Evolutionary conservation across 1,139 yeast species (phyloP).

Genomic region (Geotrichum siamense): DNA sequence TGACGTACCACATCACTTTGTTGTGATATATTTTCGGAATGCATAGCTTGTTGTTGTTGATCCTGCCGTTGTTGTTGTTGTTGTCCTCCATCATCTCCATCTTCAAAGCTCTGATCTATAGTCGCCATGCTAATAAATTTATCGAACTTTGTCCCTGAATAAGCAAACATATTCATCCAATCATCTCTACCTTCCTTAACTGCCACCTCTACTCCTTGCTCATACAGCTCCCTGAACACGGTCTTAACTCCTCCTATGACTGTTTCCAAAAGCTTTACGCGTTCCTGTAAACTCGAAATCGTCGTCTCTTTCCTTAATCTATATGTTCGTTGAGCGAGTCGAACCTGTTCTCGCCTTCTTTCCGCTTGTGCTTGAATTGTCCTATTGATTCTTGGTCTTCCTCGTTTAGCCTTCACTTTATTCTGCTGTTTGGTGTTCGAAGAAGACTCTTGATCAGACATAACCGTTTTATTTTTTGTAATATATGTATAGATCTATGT

Average conservation of each 20-base stretch:
- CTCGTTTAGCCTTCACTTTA: slow-evolving; percentile 14
- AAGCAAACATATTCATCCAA: slow-evolving; percentile 10
- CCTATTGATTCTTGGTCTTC: slow-evolving; percentile 16
- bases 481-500: too few relatives aligned
- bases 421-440: background rate
- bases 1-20: background rate
- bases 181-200: slow-evolving; percentile 14
- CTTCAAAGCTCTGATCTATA: background rate
- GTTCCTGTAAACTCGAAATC: slow-evolving; percentile 6
- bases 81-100: background rate
- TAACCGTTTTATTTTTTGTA: too few relatives aligned
- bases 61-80: background rate
- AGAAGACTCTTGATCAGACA: background rate
- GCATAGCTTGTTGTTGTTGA: background rate
- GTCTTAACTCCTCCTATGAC: slow-evolving; percentile 6
- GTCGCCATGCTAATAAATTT: slow-evolving; percentile 2
- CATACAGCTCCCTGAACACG: slow-evolving; percentile 11
- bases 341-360: slow-evolving; percentile 15
- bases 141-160: slow-evolving; percentile 7
- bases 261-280: slow-evolving; percentile 5
- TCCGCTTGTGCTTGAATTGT: slow-evolving; percentile 17
- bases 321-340: slow-evolving; percentile 16
- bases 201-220: slow-evolving; percentile 18
- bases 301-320: slow-evolving; percentile 13
- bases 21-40: background rate